These are phyloP conservation scores for Marchantia polymorpha DNA, from an alignment of 225 moss, liverwort and hornwort species.

Conservation along the genomic window DNA sequence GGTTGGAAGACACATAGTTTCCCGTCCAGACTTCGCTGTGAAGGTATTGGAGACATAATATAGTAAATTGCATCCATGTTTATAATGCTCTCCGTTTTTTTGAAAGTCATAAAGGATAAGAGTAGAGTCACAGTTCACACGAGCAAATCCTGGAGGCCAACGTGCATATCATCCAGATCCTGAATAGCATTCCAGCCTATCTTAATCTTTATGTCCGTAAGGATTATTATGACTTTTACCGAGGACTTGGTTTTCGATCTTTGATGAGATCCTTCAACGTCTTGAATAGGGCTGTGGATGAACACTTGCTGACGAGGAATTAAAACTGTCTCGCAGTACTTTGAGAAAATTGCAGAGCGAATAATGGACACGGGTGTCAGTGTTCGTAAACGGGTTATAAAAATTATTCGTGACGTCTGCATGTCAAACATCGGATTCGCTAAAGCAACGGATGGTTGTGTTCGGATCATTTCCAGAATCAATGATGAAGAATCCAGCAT, in stretches of 20 bases:
- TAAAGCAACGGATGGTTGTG: conserved; percentile 85
- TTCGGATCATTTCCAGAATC: conserved; percentile 92
- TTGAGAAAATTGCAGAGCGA: conserved; percentile 92
- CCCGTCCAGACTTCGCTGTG: conserved; percentile 86
- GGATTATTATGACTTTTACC: too few species aligned
- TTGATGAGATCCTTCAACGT: too few species aligned
- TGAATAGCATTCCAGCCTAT: too few species aligned
- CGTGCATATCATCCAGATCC: too few species aligned
- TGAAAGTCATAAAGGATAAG: not conserved
- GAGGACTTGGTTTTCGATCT: too few species aligned
- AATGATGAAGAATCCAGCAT: conserved; percentile 94
- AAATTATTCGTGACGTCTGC: conserved; percentile 96
- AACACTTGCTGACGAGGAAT: not conserved
- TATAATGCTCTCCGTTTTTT: not conserved
- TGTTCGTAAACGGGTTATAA: conserved; percentile 96
- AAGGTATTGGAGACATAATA: conserved; percentile 45
- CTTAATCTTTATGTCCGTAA: too few species aligned
- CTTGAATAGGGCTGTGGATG: not conserved
- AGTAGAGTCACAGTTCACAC: not conserved
- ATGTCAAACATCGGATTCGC: conserved; percentile 77
- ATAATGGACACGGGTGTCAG: conserved; percentile 99
- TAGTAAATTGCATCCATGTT: not conserved
- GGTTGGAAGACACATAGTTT: conserved; percentile 91
- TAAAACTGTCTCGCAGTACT: conserved; percentile 55
- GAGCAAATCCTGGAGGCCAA: not conserved